Base-by-base conservation (phyloP, 2,329 filamentous ascomycete species). In the Penicillium sclerotigenum region DNA sequence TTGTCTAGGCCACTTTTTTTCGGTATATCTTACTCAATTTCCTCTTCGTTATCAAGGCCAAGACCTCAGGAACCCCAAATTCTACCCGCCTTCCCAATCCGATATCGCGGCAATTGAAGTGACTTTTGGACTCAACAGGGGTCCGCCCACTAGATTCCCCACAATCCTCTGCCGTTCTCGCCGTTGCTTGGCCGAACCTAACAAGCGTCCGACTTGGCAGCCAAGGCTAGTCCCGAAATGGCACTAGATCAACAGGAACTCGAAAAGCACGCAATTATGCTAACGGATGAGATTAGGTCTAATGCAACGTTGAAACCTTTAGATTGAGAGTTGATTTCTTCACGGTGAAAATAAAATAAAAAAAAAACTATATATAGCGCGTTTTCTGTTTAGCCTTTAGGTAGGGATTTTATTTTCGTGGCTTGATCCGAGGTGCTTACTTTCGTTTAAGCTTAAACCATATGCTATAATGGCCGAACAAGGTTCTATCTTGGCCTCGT, bases 391-490 rank as follows among this genome's bases (percentile, higher is more conserved):
- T 40, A 24, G 14, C 4, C 13, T 40, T 22, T 9, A 26, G 5
- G n/a, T 9, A 26, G 5, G n/a, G 37, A 18, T 6, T 22, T 34
- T 33, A 36, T 37, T 9, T 26, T 11, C 16, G 24, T 47, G 42
- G 51, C 28, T 54, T 41, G 37, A 34, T n/a, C 18, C n/a, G 38
- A 54, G n/a, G 22, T 28, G 40, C 13, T 33, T 36, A 36, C 5
- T 26, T 31, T n/a, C 22, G 28, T 22, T 34, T 31, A 20, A 24
- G 29, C 43, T 29, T 18, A 20, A 34, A n/a, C 20, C 16, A 20
- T 10, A 47, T 24, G 22, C 40, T 8, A 42, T 28, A 41, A 66
- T 65, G 63, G 46, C 54, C 10, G 57, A 62, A 34, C 43, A 47
- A 50, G 55, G 40, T 20, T 56, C 62, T 20, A 40, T 48, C 13